Percentiles rank a stretch among this genome's conserved stretches.
Evolutionary conservation across 225 moss, liverwort and hornwort species (phyloP).

Genomic region (Sphagnum tenellum): DNA sequence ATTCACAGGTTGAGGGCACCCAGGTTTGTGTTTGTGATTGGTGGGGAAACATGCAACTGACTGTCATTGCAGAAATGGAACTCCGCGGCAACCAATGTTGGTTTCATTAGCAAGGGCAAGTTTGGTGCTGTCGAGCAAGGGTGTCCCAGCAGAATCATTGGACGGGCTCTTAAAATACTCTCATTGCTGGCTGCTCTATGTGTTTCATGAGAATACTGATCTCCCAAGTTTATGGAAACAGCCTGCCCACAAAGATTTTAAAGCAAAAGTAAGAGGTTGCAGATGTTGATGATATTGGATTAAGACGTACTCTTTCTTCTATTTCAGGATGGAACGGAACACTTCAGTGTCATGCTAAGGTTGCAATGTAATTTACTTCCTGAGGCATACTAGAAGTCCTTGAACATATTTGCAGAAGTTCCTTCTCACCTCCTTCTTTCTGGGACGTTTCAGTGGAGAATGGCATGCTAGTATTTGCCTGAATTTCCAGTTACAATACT

Average conservation of each 20-base stretch:
- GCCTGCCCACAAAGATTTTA: slow-evolving; percentile 93
- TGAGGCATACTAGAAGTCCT: too few species aligned
- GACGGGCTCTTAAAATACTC: slow-evolving; percentile 87
- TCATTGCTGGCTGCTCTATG: slow-evolving; percentile 96
- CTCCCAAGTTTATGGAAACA: slow-evolving; percentile 94
- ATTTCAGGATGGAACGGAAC: too few species aligned
- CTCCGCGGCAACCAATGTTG: slow-evolving; percentile 87
- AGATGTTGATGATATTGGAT: background rate
- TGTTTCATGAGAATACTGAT: slow-evolving; percentile 98
- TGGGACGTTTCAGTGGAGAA: too few species aligned
- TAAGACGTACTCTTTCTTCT: background rate
- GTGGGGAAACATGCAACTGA: too few species aligned
- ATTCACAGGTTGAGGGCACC: too few species aligned
- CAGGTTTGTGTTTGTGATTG: too few species aligned
- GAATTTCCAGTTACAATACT: too few species aligned
- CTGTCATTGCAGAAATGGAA: slow-evolving; percentile 55
- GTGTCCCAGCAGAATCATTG: slow-evolving; percentile 84
- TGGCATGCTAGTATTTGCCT: too few species aligned
- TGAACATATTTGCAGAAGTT: too few species aligned
- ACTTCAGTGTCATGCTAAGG: too few species aligned
- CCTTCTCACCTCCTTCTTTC: too few species aligned
- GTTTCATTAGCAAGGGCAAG: slow-evolving; percentile 87
- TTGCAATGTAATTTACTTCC: too few species aligned
- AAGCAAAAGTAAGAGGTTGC: slow-evolving; percentile 62
- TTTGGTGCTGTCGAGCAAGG: slow-evolving; percentile 68